A percentile compares a stretch with the other conserved stretches of the same genome.
These are phyloP conservation scores for Auriscalpium orientale DNA, from an alignment of 768 basidiomycete species.

Conservation along the genomic window DNA sequence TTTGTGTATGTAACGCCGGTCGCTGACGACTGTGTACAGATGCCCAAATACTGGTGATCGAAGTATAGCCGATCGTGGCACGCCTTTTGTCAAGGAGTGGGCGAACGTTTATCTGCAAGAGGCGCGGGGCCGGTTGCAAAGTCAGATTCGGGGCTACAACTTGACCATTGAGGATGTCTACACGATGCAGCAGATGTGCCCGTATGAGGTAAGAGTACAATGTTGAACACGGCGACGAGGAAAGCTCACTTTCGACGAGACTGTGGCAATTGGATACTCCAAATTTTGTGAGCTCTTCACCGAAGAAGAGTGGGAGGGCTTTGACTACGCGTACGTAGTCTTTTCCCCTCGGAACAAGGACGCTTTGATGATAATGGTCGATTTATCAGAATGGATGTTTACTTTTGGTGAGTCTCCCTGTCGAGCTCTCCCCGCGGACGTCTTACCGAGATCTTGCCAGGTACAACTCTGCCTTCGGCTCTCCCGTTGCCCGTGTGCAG, in stretches of 20 bases:
- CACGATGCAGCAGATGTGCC: conserved; percentile 74
- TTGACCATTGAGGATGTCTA: conserved; percentile 65
- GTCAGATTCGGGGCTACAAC: conserved; percentile 51
- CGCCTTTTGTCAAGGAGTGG: conserved; percentile 59
- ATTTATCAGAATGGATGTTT: conserved; percentile 48
- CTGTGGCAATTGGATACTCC: conserved; percentile 86
- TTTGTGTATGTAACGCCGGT: not conserved
- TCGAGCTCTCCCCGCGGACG: not conserved
- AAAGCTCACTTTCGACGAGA: conserved; percentile 33
- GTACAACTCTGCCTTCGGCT: conserved; percentile 76
- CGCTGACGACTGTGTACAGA: conserved; percentile 19
- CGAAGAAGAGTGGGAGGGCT: conserved; percentile 88
- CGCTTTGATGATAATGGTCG: conserved; percentile 18
- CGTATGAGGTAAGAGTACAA: conserved; percentile 60
- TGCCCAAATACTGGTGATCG: conserved; percentile 54
- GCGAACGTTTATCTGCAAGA: conserved; percentile 60
- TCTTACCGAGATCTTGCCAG: conserved; percentile 10
- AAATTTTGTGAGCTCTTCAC: conserved; percentile 90
- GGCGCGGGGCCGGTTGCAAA: conserved; percentile 53
- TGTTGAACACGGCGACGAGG: not conserved
- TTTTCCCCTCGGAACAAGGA: conserved; percentile 37
- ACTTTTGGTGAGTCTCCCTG: conserved; percentile 41
- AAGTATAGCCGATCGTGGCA: conserved; percentile 48
- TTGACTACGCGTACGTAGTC: conserved; percentile 62
- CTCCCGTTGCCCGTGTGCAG: conserved; percentile 67